Conservation (phyloP, 1,284 basidiomycete genomes). For the Pterulicium gracile region DNA sequence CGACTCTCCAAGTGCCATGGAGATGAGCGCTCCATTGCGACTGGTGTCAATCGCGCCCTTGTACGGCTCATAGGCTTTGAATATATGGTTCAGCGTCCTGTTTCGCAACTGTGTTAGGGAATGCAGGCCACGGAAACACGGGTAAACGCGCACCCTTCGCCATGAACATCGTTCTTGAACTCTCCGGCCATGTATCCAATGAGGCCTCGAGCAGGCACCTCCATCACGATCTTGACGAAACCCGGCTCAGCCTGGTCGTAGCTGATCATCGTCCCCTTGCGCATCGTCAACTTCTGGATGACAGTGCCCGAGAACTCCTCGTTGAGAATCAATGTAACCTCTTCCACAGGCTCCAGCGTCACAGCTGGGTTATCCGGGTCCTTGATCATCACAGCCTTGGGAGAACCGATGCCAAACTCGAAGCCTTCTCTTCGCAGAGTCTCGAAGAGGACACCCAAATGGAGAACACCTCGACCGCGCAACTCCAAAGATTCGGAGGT, state of each 20-base stretch:
- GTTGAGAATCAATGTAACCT: slow-evolving; percentile 28
- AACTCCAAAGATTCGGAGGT: slow-evolving; percentile 36
- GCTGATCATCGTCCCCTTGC: slow-evolving; percentile 32
- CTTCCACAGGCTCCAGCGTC: slow-evolving; percentile 32
- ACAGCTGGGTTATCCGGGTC: slow-evolving; percentile 22
- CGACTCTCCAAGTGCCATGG: slow-evolving; percentile 30
- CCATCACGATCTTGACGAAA: slow-evolving; percentile 33
- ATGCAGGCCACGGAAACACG: too few relatives aligned
- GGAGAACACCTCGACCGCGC: slow-evolving; percentile 34
- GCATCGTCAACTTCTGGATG: slow-evolving; percentile 35
- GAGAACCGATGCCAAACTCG: slow-evolving; percentile 31
- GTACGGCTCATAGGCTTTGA: slow-evolving; percentile 32
- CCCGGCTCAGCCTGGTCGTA: slow-evolving; percentile 27
- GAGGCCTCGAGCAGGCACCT: slow-evolving; percentile 31
- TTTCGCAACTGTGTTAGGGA: too few relatives aligned
- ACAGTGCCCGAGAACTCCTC: slow-evolving; percentile 33
- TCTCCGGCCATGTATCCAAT: slow-evolving; percentile 40
- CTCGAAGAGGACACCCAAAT: slow-evolving; percentile 35
- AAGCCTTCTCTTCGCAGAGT: slow-evolving; percentile 34
- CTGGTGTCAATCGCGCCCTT: slow-evolving; percentile 31
- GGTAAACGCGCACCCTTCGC: slow-evolving; percentile 24
- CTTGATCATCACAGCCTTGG: slow-evolving; percentile 36
- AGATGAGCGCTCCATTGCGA: slow-evolving; percentile 32
- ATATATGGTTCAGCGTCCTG: slow-evolving; percentile 37
- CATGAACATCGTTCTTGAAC: slow-evolving; percentile 38